These are phyloP conservation scores for Neofusicoccum sp. DNA, from an alignment of 2,329 filamentous ascomycete species.

Conservation along the genomic window DNA sequence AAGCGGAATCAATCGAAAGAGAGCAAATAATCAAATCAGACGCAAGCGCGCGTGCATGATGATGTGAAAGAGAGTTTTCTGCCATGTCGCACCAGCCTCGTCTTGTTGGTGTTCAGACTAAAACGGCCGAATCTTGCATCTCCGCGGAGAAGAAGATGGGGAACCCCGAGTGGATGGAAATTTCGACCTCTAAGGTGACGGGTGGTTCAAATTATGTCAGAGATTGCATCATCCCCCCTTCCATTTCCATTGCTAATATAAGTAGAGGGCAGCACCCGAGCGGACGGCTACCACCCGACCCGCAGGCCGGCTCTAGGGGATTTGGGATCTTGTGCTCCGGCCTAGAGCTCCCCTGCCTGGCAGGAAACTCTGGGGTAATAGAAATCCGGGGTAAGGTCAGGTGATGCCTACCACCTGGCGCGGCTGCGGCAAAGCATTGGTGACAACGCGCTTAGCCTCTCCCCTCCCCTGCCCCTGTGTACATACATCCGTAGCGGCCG, in stretches of 20 bases:
- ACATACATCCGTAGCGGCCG: background rate
- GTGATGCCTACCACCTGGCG: background rate
- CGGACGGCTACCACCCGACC: slow-evolving; percentile 4
- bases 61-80: background rate
- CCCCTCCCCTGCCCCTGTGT: background rate
- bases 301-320: background rate
- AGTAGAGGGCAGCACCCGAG: background rate
- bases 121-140: background rate
- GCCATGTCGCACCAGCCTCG: background rate
- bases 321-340: no score
- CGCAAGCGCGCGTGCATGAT: background rate
- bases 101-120: background rate
- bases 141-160: background rate
- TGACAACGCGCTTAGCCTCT: background rate
- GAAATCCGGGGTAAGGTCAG: slow-evolving; percentile 15
- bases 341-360: background rate
- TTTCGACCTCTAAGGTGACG: background rate
- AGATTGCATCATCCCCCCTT: slow-evolving; percentile 3
- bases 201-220: slow-evolving; percentile 15
- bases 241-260: background rate
- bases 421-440: background rate
- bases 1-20: background rate
- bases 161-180: background rate
- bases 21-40: background rate
- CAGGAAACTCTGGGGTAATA: slow-evolving; percentile 14